These are phyloP conservation scores for Bipolaris zeicola DNA, from an alignment of 2,329 filamentous ascomycete species.

Conservation along the genomic window DNA sequence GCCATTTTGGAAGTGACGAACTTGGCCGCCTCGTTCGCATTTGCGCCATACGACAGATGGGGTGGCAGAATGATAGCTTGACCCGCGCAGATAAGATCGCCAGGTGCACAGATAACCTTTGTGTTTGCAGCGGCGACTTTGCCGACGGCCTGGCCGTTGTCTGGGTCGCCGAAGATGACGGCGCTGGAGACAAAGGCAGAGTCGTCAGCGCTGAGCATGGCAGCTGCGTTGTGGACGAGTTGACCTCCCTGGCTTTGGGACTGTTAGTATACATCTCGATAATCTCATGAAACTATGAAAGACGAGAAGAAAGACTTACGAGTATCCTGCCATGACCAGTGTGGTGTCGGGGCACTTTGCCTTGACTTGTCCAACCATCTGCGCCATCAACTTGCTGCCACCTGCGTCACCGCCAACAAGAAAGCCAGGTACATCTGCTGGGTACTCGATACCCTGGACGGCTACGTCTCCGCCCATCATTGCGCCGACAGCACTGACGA, in stretches of 20 bases:
- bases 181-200: slow-evolving; percentile 33
- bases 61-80: slow-evolving; percentile 37
- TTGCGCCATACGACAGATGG: slow-evolving; percentile 43
- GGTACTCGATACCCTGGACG: slow-evolving; percentile 62
- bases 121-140: slow-evolving; percentile 39
- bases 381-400: slow-evolving; percentile 55
- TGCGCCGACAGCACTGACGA: slow-evolving; percentile 54
- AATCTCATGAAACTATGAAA: not conserved
- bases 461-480: slow-evolving; percentile 53
- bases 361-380: slow-evolving; percentile 48
- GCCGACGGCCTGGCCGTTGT: slow-evolving; percentile 43
- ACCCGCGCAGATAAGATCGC: slow-evolving; percentile 45
- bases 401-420: slow-evolving; percentile 53
- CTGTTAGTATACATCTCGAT: not conserved
- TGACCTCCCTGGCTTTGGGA: slow-evolving; percentile 48
- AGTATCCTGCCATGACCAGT: slow-evolving; percentile 57
- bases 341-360: slow-evolving; percentile 53
- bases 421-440: slow-evolving; percentile 54
- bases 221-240: slow-evolving; percentile 54
- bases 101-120: slow-evolving; percentile 43
- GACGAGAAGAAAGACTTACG: slow-evolving; percentile 41
- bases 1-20: slow-evolving; percentile 36
- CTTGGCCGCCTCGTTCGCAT: slow-evolving; percentile 39
- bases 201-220: slow-evolving; percentile 32
- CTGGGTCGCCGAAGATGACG: slow-evolving; percentile 48